A percentile compares a stretch with the other conserved stretches of the same genome.
Evolutionary conservation across 2,329 filamentous ascomycete genomes (phyloP).

Genomic region (Teratosphaeria zuluensis): DNA sequence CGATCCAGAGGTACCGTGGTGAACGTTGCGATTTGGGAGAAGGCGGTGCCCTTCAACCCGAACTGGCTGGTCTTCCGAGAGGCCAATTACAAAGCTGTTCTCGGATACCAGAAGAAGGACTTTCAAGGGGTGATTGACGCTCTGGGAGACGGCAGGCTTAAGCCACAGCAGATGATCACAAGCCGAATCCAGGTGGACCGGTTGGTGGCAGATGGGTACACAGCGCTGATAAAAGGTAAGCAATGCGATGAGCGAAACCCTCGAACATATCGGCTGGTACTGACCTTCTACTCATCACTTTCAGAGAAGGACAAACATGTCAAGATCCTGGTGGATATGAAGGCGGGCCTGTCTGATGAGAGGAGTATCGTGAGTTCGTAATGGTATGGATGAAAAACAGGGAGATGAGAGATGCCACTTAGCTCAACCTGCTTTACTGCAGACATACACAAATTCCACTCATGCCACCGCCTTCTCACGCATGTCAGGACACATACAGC

Average conservation of each 20-base stretch:
- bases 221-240: slow-evolving; percentile 39
- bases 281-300: too few relatives aligned
- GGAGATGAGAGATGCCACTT: too few relatives aligned
- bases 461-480: too few relatives aligned
- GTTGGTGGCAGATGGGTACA: slow-evolving; percentile 49
- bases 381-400: too few relatives aligned
- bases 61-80: slow-evolving; percentile 47
- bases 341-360: slow-evolving; percentile 4
- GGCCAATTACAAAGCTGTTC: slow-evolving; percentile 41
- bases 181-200: slow-evolving; percentile 46
- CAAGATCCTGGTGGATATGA: slow-evolving; percentile 49
- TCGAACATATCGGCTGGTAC: too few relatives aligned
- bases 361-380: slow-evolving; percentile 1
- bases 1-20: slow-evolving; percentile 48
- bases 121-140: slow-evolving; percentile 47
- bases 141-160: slow-evolving; percentile 28
- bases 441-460: too few relatives aligned
- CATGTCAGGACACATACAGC: too few relatives aligned
- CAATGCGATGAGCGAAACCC: too few relatives aligned
- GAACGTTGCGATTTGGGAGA: slow-evolving; percentile 58
- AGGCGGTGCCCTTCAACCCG: slow-evolving; percentile 41
- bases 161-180: slow-evolving; percentile 52
- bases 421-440: too few relatives aligned
- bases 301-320: slow-evolving; percentile 51
- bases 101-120: slow-evolving; percentile 44